phyloP scores from a whole-genome alignment of 139 green algal species.

The Volvox africanus region DNA sequence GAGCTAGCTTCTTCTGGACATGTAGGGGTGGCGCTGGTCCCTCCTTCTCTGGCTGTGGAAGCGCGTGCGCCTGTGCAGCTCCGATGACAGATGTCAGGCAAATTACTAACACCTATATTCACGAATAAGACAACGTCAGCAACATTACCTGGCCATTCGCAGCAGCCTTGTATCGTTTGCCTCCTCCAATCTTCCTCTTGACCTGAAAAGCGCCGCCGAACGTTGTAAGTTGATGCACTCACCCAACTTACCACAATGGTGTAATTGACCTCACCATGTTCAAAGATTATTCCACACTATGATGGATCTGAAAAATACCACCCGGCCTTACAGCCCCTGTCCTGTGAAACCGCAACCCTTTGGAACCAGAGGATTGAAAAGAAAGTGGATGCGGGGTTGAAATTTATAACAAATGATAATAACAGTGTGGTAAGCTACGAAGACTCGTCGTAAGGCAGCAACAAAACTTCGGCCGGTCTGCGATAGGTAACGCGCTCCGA shows the following conservation, averaged over 20 bases:
- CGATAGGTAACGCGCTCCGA: too few species aligned
- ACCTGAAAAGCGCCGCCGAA: conserved; percentile 39
- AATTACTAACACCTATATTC: background rate
- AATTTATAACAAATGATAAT: too few species aligned
- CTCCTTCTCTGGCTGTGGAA: conserved; percentile 19
- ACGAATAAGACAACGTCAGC: background rate
- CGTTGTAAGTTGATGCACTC: background rate
- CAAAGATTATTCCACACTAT: background rate
- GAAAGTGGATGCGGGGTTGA: too few species aligned
- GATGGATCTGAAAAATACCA: background rate
- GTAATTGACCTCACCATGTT: background rate
- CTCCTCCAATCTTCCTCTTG: conserved; percentile 44
- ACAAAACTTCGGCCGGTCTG: too few species aligned
- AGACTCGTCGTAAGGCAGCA: too few species aligned
- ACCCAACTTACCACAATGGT: background rate
- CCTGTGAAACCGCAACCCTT: too few species aligned
- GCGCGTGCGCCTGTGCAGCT: too few species aligned
- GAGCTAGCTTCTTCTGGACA: conserved; percentile 40
- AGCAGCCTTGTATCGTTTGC: conserved; percentile 42
- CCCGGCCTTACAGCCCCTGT: too few species aligned
- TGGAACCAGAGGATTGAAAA: too few species aligned
- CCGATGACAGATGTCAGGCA: background rate
- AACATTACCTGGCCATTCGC: conserved; percentile 14
- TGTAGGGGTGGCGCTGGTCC: conserved; percentile 37
- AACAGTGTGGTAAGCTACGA: too few species aligned